A percentile compares a stretch with the other conserved stretches of the same genome.
Conservation (phyloP, 345 rosid genomes). For the Syzygium aromaticum region DNA sequence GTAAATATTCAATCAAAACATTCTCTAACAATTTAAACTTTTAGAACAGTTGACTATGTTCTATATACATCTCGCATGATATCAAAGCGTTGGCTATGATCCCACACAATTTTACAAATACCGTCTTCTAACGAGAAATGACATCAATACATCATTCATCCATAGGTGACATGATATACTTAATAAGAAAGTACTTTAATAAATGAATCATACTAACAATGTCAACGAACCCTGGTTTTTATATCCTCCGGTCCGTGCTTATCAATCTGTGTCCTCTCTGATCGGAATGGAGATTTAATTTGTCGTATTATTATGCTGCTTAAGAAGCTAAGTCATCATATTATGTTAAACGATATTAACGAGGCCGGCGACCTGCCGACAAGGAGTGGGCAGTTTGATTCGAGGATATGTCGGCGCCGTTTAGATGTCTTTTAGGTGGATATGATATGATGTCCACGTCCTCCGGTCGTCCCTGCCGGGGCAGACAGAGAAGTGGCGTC, state of each 20-base stretch:
- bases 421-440: neutral
- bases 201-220: neutral
- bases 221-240: neutral
- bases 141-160: rapidly evolving
- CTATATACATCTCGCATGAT: neutral
- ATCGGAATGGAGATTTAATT: neutral
- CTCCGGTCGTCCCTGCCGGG: neutral
- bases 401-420: neutral
- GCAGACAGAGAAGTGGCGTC: neutral
- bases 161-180: neutral
- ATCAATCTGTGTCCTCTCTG: neutral
- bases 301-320: neutral
- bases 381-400: neutral
- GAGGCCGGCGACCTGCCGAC: neutral
- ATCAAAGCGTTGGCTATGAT: neutral
- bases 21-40: neutral
- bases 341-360: neutral
- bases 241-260: neutral
- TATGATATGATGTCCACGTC: neutral
- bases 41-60: neutral
- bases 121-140: neutral
- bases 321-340: neutral
- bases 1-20: neutral
- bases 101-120: neutral
- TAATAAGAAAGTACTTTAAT: neutral